Base-by-base conservation (phyloP, 148 eudicot genomes). In the Camellia granthamiana region DNA sequence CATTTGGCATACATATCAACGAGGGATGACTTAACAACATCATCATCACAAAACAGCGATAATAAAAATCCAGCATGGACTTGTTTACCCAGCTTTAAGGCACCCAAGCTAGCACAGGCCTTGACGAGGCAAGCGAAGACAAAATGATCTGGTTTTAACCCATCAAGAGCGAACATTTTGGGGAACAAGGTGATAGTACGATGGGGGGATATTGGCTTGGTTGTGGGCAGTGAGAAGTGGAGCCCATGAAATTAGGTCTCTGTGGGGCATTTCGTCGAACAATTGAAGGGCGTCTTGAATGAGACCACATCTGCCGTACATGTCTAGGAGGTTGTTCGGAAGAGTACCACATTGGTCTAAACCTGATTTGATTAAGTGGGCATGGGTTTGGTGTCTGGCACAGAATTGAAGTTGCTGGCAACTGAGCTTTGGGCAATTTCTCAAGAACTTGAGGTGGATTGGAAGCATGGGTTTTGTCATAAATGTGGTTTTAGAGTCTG, bases 1-100 rank as follows among this genome's bases (percentile, higher is more conserved):
- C 94, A 86, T 86, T 92, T 92, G 1, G 89, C 85, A 75, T 92
- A 92, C 88, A 91, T 83, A 76, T 92, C 92, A n/a, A 92, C 91
- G 19, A 92, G 85, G 1, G 92, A 85, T 0, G 91, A 91, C 86
- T 86, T 91, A 67, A 83, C 90, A 64, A 91, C 92, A 82, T 91
- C 94, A 65, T 92, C 94, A 61, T 74, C 77, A 64, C 70, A 83
- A 87, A 79, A 90, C 0, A 23, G 69, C 0, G 97, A 93, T 61
- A 63, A 46, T 47, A 87, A n/a, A 81, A 93, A 93, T 64, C 81
- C 84, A 14, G 83, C 89, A 82, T 92, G 97, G 21, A 93, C 90
- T 83, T 91, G 94, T 41, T 63, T 81, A 8, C 94, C 97, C 12
- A 87, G 47, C 80, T 79, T 86, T 52, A 87, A 58, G 73, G 79